These are phyloP conservation scores for Psilocybe tampanensis DNA, from an alignment of 768 basidiomycete genomes.

Conservation along the genomic window DNA sequence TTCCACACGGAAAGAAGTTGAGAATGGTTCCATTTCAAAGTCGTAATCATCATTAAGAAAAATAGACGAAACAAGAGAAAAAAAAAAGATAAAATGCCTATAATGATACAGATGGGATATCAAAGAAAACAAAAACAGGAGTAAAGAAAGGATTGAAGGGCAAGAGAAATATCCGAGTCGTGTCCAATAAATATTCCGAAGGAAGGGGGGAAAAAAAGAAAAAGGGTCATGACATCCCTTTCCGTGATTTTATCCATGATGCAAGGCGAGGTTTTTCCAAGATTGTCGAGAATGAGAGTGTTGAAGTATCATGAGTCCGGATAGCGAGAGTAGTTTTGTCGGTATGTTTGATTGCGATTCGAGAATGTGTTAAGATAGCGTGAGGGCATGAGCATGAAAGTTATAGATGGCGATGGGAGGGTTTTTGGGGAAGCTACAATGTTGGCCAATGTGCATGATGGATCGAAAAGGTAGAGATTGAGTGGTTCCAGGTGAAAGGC, in stretches of 20 bases:
- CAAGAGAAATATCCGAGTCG: neutral
- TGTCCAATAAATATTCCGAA: neutral
- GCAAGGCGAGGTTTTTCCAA: constrained; percentile 1
- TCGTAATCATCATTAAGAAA: neutral
- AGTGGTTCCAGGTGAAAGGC: no score
- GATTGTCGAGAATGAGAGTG: neutral
- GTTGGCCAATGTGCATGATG: no score
- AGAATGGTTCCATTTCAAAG: neutral
- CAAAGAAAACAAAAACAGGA: neutral
- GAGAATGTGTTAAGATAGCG: no score
- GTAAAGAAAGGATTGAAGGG: neutral
- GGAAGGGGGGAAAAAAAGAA: neutral
- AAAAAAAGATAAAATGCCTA: neutral
- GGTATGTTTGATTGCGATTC: neutral
- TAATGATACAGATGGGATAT: neutral
- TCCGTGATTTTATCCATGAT: neutral
- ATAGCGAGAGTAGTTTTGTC: neutral
- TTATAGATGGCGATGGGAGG: no score
- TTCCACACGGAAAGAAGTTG: neutral
- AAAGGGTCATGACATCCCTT: neutral
- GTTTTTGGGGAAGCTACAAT: no score
- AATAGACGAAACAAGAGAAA: neutral
- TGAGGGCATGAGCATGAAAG: no score
- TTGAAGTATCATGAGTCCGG: neutral
- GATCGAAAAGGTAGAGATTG: no score